These are phyloP conservation scores for Penicillium maclennaniae DNA, from an alignment of 495 filamentous ascomycete genomes.

Conservation along the genomic window DNA sequence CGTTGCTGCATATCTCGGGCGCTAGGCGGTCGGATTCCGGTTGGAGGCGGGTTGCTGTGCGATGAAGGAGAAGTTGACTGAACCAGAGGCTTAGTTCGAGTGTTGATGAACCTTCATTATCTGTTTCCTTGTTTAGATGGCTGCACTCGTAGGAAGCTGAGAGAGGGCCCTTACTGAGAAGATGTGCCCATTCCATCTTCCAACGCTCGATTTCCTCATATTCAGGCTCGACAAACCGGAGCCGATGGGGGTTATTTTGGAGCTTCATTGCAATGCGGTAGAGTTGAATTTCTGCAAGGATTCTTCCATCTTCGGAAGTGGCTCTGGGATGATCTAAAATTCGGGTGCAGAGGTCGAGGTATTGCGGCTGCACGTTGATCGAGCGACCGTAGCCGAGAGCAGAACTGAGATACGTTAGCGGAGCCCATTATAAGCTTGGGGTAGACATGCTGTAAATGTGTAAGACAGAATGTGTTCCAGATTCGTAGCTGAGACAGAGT, in stretches of 20 bases:
- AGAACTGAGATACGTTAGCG: slow-evolving; percentile 20
- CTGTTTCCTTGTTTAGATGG: slow-evolving; percentile 16
- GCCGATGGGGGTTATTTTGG: slow-evolving; percentile 28
- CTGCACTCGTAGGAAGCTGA: not conserved
- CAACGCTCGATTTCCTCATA: slow-evolving; percentile 40
- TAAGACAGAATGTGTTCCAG: slow-evolving; percentile 39
- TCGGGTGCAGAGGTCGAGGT: slow-evolving; percentile 34
- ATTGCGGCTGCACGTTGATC: slow-evolving; percentile 31
- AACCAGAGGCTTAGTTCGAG: slow-evolving; percentile 39
- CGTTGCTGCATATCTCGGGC: slow-evolving; percentile 30
- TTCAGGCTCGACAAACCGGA: slow-evolving; percentile 28
- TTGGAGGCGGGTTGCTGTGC: slow-evolving; percentile 30
- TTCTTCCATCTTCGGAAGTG: slow-evolving; percentile 32
- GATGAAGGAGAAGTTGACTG: slow-evolving; percentile 37
- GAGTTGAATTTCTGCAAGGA: slow-evolving; percentile 38
- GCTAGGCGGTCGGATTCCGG: slow-evolving; percentile 27
- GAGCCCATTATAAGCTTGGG: not conserved
- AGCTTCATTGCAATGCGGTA: slow-evolving; percentile 31
- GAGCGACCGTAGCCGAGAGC: slow-evolving; percentile 37
- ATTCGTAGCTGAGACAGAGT: slow-evolving; percentile 33
- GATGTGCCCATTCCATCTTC: slow-evolving; percentile 40
- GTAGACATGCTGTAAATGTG: slow-evolving; percentile 34
- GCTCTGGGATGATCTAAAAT: slow-evolving; percentile 35
- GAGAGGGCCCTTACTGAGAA: slow-evolving; percentile 25
- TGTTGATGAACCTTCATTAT: slow-evolving; percentile 30